Base-by-base conservation (phyloP, 768 basidiomycete species). In the Cystofilobasidium bisporidii region DNA sequence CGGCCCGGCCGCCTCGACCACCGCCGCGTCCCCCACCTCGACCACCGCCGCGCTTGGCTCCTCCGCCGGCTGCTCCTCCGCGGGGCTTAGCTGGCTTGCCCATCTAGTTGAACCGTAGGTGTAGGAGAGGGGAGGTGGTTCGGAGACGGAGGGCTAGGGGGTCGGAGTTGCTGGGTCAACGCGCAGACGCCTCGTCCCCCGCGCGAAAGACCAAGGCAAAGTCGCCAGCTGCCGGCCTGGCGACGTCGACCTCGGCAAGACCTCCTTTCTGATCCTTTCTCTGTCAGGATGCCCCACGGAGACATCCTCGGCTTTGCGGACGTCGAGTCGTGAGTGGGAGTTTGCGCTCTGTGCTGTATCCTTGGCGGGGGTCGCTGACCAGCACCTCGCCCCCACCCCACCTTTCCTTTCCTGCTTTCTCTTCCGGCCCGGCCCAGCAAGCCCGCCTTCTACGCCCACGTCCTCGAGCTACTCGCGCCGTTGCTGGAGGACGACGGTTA, bases 371-470 rank as follows among this genome's bases (percentile, higher is more conserved):
- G 11, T 17, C 1, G 65, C 72, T 38, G 70, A 70, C n/a, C 36
- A 36, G 6, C 6, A 36, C 36, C 12, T 36, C 36, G 33, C 17
- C 24, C 53, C 63, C n/a, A n/a, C n/a, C n/a, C n/a, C n/a, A n/a
- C n/a, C n/a, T n/a, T n/a, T n/a, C n/a, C n/a, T n/a, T 43, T 59
- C 58, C 63, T 9, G 36, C 60, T 20, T 55, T 60, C 8, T 45
- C 66, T 9, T 69, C 70, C 1, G 28, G 26, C 40, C 36, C 15
- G 10, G 22, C 26, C 36, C 63, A 73, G 85, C 30, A 96, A 92
- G 75, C 41, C 80, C 11, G 83, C 86, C 41, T 91, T 94, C 77
- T 94, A 92, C 88, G 76, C 78, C 2, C 86, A 91, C 77, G 83
- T 93, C 32, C 77, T 83, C 69, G 74, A 75, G 6, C 87, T 91